phyloP scores from a whole-genome alignment of 805 yeast genomes.

The Nakazawaea laoshanensis region DNA sequence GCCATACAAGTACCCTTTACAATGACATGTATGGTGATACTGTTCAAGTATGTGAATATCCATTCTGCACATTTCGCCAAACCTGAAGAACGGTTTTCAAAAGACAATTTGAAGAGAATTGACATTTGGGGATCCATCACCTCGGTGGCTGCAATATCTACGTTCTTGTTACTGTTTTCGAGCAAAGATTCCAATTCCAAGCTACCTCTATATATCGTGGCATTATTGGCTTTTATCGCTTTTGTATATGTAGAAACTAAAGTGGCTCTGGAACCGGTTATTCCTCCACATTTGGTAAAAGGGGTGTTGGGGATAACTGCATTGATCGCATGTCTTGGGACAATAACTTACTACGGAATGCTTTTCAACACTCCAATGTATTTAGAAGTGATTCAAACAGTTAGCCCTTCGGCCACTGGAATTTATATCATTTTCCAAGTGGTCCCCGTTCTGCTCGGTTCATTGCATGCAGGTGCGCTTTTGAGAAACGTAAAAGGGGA shows the following conservation, averaged over 20 bases:
- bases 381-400: conserved; percentile 32
- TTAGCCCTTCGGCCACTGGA: conserved; percentile 29
- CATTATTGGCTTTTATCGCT: conserved; percentile 12
- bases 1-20: conserved; percentile 31
- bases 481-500: conserved; percentile 16
- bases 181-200: background rate
- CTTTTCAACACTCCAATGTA: conserved; percentile 31
- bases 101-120: conserved; percentile 25
- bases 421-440: conserved; percentile 32
- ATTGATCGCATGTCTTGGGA: conserved; percentile 26
- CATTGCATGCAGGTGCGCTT: conserved; percentile 27
- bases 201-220: background rate
- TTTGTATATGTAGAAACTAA: conserved; percentile 26
- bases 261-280: conserved; percentile 27
- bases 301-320: conserved; percentile 31
- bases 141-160: conserved; percentile 24
- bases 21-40: conserved; percentile 17
- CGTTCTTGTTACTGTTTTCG: conserved; percentile 26
- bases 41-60: conserved; percentile 23
- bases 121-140: conserved; percentile 33
- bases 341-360: conserved; percentile 26
- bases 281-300: conserved; percentile 29
- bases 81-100: conserved; percentile 20
- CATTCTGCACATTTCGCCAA: conserved; percentile 20
- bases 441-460: conserved; percentile 28